Evolutionary conservation across 768 basidiomycete genomes (phyloP).

Genomic region (Lactarius psammicola): DNA sequence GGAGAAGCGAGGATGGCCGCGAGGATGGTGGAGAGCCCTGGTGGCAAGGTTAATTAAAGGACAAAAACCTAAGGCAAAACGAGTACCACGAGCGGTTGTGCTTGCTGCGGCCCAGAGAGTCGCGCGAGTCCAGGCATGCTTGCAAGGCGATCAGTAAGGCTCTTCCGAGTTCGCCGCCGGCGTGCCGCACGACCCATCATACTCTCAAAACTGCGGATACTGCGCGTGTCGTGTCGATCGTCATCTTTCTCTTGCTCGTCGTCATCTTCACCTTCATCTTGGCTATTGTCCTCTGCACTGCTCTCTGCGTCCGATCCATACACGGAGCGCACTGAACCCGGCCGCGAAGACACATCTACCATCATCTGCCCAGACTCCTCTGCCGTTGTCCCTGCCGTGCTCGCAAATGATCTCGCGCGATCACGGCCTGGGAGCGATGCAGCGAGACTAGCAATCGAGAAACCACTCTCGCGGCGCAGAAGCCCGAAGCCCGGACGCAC

Average conservation of each 20-base stretch:
- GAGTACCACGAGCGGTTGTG: slow-evolving; percentile 11
- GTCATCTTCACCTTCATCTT: slow-evolving; percentile 42
- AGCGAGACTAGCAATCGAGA: slow-evolving; percentile 77
- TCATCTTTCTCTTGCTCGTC: slow-evolving; percentile 41
- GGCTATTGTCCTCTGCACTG: slow-evolving; percentile 37
- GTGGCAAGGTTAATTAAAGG: slow-evolving; percentile 6
- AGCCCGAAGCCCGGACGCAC: slow-evolving; percentile 60
- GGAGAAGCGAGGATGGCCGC: slow-evolving; percentile 44
- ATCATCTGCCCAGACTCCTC: slow-evolving; percentile 53
- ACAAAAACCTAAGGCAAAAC: slow-evolving; percentile 18
- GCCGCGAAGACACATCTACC: slow-evolving; percentile 53
- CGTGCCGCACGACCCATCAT: slow-evolving; percentile 56
- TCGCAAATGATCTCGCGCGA: slow-evolving; percentile 35
- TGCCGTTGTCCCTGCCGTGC: slow-evolving; percentile 29
- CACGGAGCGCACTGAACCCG: slow-evolving; percentile 46
- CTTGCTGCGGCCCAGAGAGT: slow-evolving; percentile 34
- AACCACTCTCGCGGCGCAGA: slow-evolving; percentile 70
- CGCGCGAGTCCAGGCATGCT: slow-evolving; percentile 61
- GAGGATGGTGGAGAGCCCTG: slow-evolving; percentile 41
- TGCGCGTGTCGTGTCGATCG: slow-evolving; percentile 56
- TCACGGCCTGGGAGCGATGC: slow-evolving; percentile 60
- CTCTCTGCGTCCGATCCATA: slow-evolving; percentile 35
- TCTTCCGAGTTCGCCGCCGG: slow-evolving; percentile 50
- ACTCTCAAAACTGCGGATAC: slow-evolving; percentile 83
- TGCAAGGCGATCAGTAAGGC: slow-evolving; percentile 78